Evolutionary conservation across 345 rosid genomes (phyloP), one percentile per base, ranked within the genome.

Genomic region (Eucalyptus caleyi): DNA sequence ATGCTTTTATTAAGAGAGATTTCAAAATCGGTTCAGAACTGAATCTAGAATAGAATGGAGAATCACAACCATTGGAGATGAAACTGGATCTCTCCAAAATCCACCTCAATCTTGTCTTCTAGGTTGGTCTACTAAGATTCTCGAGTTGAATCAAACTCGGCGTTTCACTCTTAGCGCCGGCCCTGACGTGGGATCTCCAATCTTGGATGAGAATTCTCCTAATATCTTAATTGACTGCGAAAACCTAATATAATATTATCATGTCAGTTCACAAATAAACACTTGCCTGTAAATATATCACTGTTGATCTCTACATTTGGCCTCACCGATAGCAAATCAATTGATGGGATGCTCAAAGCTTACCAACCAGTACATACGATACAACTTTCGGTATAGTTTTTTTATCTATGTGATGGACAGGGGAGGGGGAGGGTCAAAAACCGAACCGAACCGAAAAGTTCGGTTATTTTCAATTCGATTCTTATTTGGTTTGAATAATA

Each of bases 381-480:
- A n/a, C n/a, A n/a, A n/a, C n/a, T 24, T 26, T 59, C 3, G 15
- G 16, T 59, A 59, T 59, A 16, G n/a, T 26, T 59, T 59, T 59
- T 24, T 59, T 0, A 59, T 59, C 67, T 6, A 26, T 26, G n/a
- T 0, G 14, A 26, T 56, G 67, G n/a, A 59, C 8, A 26, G 16
- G 45, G 5, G 44, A 7, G 23, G 54, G 54, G 54, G 56, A n/a
- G n/a, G n/a, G n/a, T n/a, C n/a, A n/a, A n/a, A n/a, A n/a, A n/a
- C 24, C 4, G 2, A 53, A 53, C 1, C 2, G 1, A 53, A 53
- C 9, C 1, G 4, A 51, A 51, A 51, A 18, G 56, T 51, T 51
- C 1, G 0, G 0, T 51, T 51, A 0, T 51, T 53, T 53, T 18
- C n/a, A n/a, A 51, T 51, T 16, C 0, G 0, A 0, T 51, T 51